Conservation (phyloP, 2,329 filamentous ascomycete species). For the Aspergillus intermedius region DNA sequence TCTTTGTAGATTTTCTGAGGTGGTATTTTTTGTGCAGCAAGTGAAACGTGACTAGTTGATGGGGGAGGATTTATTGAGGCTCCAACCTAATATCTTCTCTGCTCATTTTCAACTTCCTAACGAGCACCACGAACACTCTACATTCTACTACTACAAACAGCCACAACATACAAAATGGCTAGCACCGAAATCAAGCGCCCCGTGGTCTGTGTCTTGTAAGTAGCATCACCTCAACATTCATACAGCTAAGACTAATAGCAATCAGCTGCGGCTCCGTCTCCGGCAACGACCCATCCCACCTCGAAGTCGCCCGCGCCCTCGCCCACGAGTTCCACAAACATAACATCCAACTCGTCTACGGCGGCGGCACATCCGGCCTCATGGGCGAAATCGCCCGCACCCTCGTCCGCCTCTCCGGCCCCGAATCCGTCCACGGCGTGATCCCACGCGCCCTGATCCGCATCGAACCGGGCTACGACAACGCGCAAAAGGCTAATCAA, state of each 20-base stretch:
- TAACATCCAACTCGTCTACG: conserved; percentile 82
- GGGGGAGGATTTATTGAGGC: no score
- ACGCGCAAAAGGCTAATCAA: conserved; percentile 11
- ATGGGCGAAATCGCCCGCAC: conserved; percentile 93
- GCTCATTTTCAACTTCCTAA: not conserved
- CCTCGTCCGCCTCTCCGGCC: conserved; percentile 74
- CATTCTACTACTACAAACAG: not conserved
- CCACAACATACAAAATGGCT: conserved; percentile 9
- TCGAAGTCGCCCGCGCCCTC: conserved; percentile 70
- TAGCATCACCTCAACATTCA: conserved; percentile 5
- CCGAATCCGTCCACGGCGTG: conserved; percentile 79
- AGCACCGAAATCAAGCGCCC: conserved; percentile 37
- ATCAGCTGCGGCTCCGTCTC: conserved; percentile 70
- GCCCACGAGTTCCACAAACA: conserved; percentile 66
- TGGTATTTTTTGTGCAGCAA: not conserved
- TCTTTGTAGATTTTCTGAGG: not conserved
- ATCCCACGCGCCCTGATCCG: conserved; percentile 80
- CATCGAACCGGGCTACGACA: conserved; percentile 51
- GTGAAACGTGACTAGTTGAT: no score
- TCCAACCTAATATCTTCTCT: not conserved
- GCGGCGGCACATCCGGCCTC: conserved; percentile 85
- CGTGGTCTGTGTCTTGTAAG: conserved; percentile 82
- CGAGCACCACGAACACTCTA: not conserved
- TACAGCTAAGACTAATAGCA: conserved; percentile 5
- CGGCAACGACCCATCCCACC: conserved; percentile 66